Base-by-base conservation (phyloP, 2,329 filamentous ascomycete genomes). In the Colletotrichum noveboracense region DNA sequence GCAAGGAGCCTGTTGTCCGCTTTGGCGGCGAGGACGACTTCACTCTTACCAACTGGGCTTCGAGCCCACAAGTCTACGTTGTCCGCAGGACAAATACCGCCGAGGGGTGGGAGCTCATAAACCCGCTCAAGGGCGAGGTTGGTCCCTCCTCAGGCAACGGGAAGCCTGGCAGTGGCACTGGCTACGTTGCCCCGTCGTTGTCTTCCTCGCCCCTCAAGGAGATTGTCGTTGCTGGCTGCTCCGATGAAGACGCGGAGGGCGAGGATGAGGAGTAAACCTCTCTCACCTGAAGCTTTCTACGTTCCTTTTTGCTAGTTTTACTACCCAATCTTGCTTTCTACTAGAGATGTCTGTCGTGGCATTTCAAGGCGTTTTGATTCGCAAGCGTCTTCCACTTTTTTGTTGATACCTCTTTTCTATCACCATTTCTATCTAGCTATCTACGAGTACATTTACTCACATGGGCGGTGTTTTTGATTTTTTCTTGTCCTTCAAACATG, bases 21-120 rank as follows among this genome's bases (percentile, higher is more conserved):
- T 88, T 88, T 78, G 87, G 87, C 5, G 85, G 85, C 5, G 77
- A 77, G 21, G 77, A 79, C 4, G 87, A 89, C 72, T 65, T 75
- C 4, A 84, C 83, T 1, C 80, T 89, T n/a, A 85, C 82, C 0
- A 70, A 80, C 3, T 89, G 87, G 87, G 86, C 86, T 1, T 82
- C 81, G 13, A 79, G 78, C 43, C 76, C 78, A 6, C 81, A 81
- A 3, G 86, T 88, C 18, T 82, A 80, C 6, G 85, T 88, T 48
- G 84, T 88, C 52, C 74, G 74, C 48, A 68, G 68, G 34, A 78
- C 77, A 2, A 61, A 68, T 24, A 70, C 36, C 3, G 61, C 32
- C 9, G 81, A 80, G 6, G 52, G 32, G 36, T 87, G 86, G 85
- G 79, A 80, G 78, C 78, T 83, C 24, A 83, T 82, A 70, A 81